Conservation (phyloP, 2,329 filamentous ascomycete genomes). For the Microdochium paspali region DNA sequence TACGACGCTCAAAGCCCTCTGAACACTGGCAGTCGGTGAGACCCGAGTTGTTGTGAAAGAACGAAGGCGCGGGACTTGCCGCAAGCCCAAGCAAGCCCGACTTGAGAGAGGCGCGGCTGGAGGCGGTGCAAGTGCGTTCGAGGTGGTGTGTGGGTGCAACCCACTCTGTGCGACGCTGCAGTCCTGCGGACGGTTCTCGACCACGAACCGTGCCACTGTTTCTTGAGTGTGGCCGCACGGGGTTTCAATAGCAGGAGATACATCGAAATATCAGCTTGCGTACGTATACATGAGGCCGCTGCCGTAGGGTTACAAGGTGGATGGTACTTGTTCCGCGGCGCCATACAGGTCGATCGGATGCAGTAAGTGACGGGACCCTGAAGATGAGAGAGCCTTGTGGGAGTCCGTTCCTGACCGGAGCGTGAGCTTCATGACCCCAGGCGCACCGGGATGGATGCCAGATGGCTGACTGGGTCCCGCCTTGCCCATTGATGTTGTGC, state of each 20-base stretch:
- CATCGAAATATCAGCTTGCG: background rate
- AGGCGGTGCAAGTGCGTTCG: background rate
- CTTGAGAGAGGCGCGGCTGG: background rate
- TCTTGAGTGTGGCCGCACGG: background rate
- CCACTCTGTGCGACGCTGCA: background rate
- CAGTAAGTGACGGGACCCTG: too few species aligned
- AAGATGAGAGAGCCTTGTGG: too few species aligned
- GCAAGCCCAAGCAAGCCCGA: too few species aligned
- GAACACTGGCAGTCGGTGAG: slow-evolving; percentile 37
- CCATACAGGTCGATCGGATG: too few species aligned
- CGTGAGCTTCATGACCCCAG: too few species aligned
- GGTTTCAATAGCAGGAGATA: too few species aligned
- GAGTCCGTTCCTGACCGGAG: too few species aligned
- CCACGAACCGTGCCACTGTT: background rate
- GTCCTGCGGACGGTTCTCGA: background rate
- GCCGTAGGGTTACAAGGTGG: too few species aligned
- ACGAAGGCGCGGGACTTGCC: background rate
- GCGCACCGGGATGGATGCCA: too few species aligned
- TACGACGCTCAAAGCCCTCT: slow-evolving; percentile 52
- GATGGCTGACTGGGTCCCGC: too few species aligned
- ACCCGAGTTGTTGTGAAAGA: background rate
- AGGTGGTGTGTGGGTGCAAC: background rate
- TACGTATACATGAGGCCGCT: too few species aligned
- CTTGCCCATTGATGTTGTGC: background rate
- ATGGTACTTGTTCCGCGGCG: too few species aligned